Evolutionary conservation across 148 eudicot genomes (phyloP).

Genomic region (Spergularia marina): DNA sequence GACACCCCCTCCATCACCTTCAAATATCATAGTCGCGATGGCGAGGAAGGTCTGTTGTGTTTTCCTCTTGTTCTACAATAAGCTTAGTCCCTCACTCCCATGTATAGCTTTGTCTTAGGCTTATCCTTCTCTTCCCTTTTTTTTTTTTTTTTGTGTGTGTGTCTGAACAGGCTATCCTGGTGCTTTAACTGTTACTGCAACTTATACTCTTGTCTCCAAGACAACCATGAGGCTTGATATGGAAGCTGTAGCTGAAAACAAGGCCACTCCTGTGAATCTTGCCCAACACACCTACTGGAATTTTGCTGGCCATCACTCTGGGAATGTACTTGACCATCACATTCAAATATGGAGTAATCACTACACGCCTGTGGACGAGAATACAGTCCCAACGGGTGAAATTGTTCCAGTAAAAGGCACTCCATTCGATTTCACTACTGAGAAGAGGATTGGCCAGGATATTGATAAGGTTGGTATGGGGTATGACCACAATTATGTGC

Average conservation of each 20-base stretch:
- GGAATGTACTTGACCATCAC: constrained; percentile 65
- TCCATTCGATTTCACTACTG: constrained; percentile 82
- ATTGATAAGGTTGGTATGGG: constrained; percentile 81
- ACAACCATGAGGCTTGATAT: constrained; percentile 89
- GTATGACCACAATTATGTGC: constrained; percentile 89
- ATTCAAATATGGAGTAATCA: constrained; percentile 68
- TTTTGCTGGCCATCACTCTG: constrained; percentile 80
- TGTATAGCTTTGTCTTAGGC: neutral
- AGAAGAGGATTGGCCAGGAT: constrained; percentile 65
- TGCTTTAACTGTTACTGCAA: constrained; percentile 70
- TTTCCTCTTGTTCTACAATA: neutral
- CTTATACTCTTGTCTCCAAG: constrained; percentile 74
- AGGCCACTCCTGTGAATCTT: constrained; percentile 79
- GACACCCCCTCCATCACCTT: constrained; percentile 83
- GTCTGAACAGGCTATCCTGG: constrained; percentile 74
- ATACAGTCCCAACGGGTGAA: constrained; percentile 77
- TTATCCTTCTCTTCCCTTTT: too few relatives aligned
- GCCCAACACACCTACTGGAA: constrained; percentile 98
- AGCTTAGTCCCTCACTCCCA: neutral
- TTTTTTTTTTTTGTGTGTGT: neutral
- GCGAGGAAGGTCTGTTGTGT: constrained; percentile 78
- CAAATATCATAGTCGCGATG: constrained; percentile 76
- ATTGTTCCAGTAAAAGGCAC: constrained; percentile 68
- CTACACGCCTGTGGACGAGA: constrained; percentile 76
- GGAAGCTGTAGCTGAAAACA: constrained; percentile 90